Evolutionary conservation across 1,284 basidiomycete species (phyloP).

Genomic region (Fereydounia khargensis): DNA sequence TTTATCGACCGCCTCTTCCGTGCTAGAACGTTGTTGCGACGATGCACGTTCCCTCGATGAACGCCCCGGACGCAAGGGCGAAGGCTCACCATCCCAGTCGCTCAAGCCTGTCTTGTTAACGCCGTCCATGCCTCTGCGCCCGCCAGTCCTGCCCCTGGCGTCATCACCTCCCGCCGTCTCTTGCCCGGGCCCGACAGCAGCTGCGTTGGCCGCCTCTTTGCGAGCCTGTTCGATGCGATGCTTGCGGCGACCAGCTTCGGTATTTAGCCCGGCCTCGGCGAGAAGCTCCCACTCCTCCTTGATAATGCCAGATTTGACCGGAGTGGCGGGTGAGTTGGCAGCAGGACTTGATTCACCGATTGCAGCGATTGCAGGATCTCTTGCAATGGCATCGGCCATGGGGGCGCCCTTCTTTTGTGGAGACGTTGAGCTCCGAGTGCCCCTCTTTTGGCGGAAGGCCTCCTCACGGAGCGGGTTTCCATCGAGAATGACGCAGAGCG

Average conservation of each 20-base stretch:
- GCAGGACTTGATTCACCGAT: no score
- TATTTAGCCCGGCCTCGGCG: conserved; percentile 38
- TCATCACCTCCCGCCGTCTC: no score
- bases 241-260: conserved; percentile 36
- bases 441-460: conserved; percentile 37
- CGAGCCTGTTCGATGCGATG: conserved; percentile 28
- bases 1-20: conserved; percentile 25
- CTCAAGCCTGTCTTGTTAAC: conserved; percentile 17
- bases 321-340: conserved; percentile 11
- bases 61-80: neutral
- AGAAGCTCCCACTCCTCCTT: conserved; percentile 43
- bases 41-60: conserved; percentile 12
- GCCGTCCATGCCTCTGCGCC: conserved; percentile 3
- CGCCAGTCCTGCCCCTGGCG: no score
- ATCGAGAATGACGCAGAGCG: conserved; percentile 35
- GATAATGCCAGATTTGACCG: conserved; percentile 20
- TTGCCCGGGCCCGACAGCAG: conserved; percentile 4
- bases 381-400: neutral
- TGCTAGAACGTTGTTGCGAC: conserved; percentile 2
- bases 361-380: neutral
- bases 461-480: conserved; percentile 42
- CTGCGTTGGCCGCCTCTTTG: conserved; percentile 20
- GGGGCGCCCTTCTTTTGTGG: conserved; percentile 13
- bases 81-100: conserved; percentile 7
- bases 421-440: conserved; percentile 19